phyloP scores from a whole-genome alignment of 1,284 basidiomycete species.

The Fomitiporia mediterranea region DNA sequence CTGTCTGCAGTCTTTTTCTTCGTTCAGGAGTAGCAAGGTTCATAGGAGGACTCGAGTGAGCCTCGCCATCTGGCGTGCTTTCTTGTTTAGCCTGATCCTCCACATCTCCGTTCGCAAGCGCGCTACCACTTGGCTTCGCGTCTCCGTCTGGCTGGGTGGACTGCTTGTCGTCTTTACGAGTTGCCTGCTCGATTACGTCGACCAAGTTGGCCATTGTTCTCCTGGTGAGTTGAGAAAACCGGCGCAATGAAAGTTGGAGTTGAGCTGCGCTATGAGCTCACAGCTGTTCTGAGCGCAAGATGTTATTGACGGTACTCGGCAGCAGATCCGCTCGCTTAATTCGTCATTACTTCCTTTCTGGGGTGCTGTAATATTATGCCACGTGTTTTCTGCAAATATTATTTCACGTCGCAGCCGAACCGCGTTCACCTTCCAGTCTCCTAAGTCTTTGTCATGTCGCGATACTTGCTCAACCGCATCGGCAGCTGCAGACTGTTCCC shows the following conservation, averaged over 20 bases:
- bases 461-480: conserved; percentile 5
- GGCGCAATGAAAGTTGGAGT: not conserved
- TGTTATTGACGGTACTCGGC: not conserved
- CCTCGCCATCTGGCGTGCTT: not conserved
- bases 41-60: not conserved
- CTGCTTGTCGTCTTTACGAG: not conserved
- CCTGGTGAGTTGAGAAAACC: not conserved
- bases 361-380: not conserved
- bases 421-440: not conserved
- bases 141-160: not conserved
- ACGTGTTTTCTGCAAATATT: not conserved
- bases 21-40: not conserved
- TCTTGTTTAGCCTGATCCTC: not conserved
- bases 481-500: conserved; percentile 10
- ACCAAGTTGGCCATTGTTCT: not conserved
- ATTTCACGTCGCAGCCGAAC: not conserved
- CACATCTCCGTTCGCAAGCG: not conserved
- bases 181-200: conserved; percentile 11
- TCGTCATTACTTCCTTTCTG: not conserved
- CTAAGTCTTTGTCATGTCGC: not conserved
- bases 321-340: not conserved
- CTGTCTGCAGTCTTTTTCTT: not conserved
- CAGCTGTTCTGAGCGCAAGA: not conserved
- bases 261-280: not conserved
- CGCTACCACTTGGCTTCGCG: too few species aligned